Evolutionary conservation across 352 stramenopile species (phyloP).

Genomic region (Phytophthora uliginosa): DNA sequence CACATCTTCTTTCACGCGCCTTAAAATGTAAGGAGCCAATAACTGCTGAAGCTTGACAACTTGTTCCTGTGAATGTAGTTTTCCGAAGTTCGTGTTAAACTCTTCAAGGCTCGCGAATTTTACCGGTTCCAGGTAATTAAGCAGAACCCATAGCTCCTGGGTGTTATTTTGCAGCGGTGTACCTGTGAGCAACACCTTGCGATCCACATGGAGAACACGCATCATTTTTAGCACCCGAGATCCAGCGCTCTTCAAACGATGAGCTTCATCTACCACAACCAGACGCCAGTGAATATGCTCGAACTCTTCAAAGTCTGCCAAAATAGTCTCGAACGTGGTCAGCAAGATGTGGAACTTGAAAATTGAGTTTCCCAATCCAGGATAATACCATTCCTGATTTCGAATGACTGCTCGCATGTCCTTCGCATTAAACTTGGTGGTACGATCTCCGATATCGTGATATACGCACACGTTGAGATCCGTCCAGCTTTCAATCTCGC

Average conservation of each 20-base stretch:
- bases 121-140: conserved; percentile 98
- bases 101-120: conserved; percentile 91
- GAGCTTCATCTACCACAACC: conserved; percentile 87
- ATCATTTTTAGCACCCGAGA: conserved; percentile 92
- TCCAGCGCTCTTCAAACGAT: conserved; percentile 82
- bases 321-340: conserved; percentile 87
- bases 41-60: conserved; percentile 96
- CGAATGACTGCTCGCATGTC: conserved; percentile 90
- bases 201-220: conserved; percentile 85
- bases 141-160: conserved; percentile 97
- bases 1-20: conserved; percentile 98
- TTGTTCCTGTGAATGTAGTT: conserved; percentile 94
- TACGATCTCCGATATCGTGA: conserved; percentile 94
- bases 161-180: conserved; percentile 98
- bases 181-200: conserved; percentile 97
- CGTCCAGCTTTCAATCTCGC: conserved; percentile 94
- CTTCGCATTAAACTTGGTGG: conserved; percentile 86
- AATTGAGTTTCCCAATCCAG: conserved; percentile 91
- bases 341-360: conserved; percentile 91
- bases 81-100: conserved; percentile 95
- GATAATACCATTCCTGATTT: conserved; percentile 92
- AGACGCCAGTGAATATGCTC: conserved; percentile 90
- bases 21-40: conserved; percentile 96
- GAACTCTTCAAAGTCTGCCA: conserved; percentile 88
- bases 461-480: conserved; percentile 99